Base-by-base conservation (phyloP, 148 eudicot species). In the Camellia sinensis region DNA sequence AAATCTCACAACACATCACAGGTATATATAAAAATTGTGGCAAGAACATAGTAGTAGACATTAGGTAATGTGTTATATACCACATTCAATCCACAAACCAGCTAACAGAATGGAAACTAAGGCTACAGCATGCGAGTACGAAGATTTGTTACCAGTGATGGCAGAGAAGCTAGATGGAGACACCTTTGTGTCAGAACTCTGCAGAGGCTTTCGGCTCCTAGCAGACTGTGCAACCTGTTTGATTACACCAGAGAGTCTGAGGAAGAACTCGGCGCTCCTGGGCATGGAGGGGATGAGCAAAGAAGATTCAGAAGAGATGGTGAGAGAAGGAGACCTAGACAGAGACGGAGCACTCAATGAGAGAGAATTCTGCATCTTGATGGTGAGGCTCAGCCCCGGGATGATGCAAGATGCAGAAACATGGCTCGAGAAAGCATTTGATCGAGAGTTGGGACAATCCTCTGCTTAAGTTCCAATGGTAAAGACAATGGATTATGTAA, bases 301-400 rank as follows among this genome's bases (percentile, higher is more conserved):
- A 68, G 87, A 85, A 63, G 91, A 89, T 22, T 79, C 88, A 0
- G 85, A 83, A 56, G 89, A 79, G 17, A 89, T 89, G 91, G 89
- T 89, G 19, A 77, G 57, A 79, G 88, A 84, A 83, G 85, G 89
- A 3, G 84, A 85, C 65, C 83, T 84, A 0, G 86, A 83, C 13
- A 81, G 86, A 17, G 86, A 86, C 71, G 87, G 84, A 18, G 75
- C 75, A 13, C 85, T 87, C 15, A 89, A 87, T 19, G 85, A 83
- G 83, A 89, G 82, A 7, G 97, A 93, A 68, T 85, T 91, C 79
- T 87, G 90, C 60, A 74, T 88, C 53, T 84, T 90, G 6, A 92
- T 89, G 91, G 88, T 89, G 45, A 83, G 91, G 79, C 88, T 89
- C 13, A 89, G 91, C 75, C 91, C 91, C 0, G 88, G 80, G 52